Evolutionary conservation across 768 basidiomycete species (phyloP).

Genomic region (Gymnopilus dilepis): DNA sequence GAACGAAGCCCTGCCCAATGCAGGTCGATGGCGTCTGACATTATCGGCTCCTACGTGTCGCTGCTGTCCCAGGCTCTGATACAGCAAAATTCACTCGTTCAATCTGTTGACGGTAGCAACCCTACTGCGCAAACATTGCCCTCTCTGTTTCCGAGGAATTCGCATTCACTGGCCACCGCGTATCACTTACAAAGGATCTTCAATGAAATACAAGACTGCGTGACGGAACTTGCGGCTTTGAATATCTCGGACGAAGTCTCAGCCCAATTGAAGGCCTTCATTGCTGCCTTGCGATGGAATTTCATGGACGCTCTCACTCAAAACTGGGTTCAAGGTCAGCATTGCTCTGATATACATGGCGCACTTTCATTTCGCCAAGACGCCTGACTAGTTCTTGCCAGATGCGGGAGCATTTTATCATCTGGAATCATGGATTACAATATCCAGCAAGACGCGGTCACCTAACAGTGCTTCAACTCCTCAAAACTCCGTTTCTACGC

Average conservation of each 20-base stretch:
- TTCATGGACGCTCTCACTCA: constrained; percentile 80
- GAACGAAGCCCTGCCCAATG: constrained; percentile 87
- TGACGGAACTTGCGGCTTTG: constrained; percentile 76
- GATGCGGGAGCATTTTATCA: constrained; percentile 63
- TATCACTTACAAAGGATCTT: constrained; percentile 81
- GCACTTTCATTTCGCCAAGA: not conserved
- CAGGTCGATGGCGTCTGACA: constrained; percentile 85
- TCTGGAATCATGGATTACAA: constrained; percentile 83
- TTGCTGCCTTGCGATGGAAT: constrained; percentile 87
- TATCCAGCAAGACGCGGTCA: constrained; percentile 45
- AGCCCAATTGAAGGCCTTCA: constrained; percentile 68
- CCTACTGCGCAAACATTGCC: constrained; percentile 42
- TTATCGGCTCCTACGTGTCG: constrained; percentile 84
- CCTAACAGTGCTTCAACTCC: not conserved
- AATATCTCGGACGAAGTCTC: constrained; percentile 76
- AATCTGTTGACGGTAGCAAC: constrained; percentile 37
- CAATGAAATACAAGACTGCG: constrained; percentile 83
- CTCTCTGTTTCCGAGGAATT: constrained; percentile 67
- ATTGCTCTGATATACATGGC: not conserved
- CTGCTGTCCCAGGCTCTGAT: constrained; percentile 87
- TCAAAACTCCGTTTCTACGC: constrained; percentile 55
- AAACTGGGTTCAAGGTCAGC: constrained; percentile 83
- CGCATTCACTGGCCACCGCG: constrained; percentile 79
- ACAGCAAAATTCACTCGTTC: constrained; percentile 66
- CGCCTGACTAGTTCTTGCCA: not conserved